Conservation (phyloP, 768 basidiomycete species). For the Calocybe indica region DNA sequence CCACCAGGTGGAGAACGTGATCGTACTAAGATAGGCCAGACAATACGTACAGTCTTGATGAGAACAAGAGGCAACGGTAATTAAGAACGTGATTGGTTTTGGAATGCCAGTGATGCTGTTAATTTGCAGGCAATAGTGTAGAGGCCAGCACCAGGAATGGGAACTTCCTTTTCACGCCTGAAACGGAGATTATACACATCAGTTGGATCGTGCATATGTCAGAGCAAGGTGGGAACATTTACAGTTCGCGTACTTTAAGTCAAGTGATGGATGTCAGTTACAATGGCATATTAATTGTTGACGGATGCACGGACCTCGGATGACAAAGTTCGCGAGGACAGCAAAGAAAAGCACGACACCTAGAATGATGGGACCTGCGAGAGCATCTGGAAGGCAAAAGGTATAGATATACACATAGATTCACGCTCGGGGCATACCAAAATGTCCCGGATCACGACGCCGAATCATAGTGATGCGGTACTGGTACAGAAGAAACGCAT, state of each 20-base stretch:
- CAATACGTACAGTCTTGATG: too few relatives aligned
- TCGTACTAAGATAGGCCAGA: too few relatives aligned
- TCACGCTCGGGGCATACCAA: conserved; percentile 48
- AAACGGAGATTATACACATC: not conserved
- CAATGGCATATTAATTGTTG: conserved; percentile 1
- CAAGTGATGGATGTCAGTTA: conserved; percentile 5
- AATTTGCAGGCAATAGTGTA: conserved; percentile 5
- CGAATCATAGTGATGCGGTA: conserved; percentile 88
- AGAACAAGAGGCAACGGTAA: too few relatives aligned
- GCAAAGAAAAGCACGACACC: conserved; percentile 82
- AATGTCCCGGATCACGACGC: conserved; percentile 80
- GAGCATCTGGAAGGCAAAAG: conserved; percentile 48
- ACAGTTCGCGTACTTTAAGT: conserved; percentile 55
- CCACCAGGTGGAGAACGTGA: too few relatives aligned
- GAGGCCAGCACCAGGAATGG: conserved; percentile 23
- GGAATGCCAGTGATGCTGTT: too few relatives aligned
- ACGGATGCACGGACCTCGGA: conserved; percentile 57
- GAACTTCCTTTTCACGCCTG: conserved; percentile 20
- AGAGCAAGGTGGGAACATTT: conserved; percentile 8
- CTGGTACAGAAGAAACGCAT: conserved; percentile 85
- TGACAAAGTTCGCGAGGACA: conserved; percentile 80
- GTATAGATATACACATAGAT: not conserved
- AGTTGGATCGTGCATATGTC: not conserved
- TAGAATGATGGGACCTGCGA: conserved; percentile 78
- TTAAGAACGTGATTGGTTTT: too few relatives aligned